Conservation (phyloP, 345 rosid species). For the Gossypium herbaceum region DNA sequence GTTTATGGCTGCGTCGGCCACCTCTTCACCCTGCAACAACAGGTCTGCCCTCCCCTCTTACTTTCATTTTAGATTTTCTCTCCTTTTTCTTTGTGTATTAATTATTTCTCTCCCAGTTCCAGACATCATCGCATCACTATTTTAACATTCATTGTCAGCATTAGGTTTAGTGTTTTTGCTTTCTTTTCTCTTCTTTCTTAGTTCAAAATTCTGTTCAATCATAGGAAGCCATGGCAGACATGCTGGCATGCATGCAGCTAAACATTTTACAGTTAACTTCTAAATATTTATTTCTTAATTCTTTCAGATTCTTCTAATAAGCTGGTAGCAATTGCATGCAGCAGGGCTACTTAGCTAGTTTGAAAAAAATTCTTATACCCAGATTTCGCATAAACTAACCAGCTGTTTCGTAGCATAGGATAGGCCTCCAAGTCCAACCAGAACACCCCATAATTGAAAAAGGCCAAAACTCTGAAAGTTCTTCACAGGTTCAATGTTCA, state of each 20-base stretch:
- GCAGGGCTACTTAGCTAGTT: neutral
- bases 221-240: neutral
- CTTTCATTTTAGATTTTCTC: neutral
- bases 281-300: too few relatives aligned
- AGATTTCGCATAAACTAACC: neutral
- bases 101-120: neutral
- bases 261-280: too few relatives aligned
- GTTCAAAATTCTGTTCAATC: neutral
- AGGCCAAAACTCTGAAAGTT: neutral
- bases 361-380: slow-evolving; percentile 4
- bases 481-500: neutral
- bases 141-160: neutral
- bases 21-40: slow-evolving; percentile 76
- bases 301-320: too few relatives aligned
- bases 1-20: slow-evolving; percentile 79
- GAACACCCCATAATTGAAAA: neutral
- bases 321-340: too few relatives aligned
- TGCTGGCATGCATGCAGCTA: neutral
- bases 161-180: neutral
- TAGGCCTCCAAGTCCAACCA: too few relatives aligned
- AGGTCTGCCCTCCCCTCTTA: slow-evolving; percentile 35
- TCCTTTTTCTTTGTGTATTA: neutral
- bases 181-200: neutral
- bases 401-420: neutral
- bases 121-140: too few relatives aligned